Conservation (phyloP, 306 rosid genomes). For the Potentilla sterilis region DNA sequence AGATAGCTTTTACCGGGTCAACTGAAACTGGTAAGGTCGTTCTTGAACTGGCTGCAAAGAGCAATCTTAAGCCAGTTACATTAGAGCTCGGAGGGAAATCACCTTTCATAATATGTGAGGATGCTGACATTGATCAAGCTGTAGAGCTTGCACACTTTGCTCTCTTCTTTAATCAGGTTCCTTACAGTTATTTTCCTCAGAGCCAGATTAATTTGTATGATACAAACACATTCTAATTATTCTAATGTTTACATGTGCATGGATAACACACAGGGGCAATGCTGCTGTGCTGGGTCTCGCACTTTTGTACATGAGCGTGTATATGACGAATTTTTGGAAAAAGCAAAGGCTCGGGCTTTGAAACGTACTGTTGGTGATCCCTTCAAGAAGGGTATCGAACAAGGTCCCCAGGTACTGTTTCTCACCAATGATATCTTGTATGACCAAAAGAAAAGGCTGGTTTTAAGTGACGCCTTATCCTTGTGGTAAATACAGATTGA, state of each 20-base stretch:
- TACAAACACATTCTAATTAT: background rate
- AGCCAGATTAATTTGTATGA: background rate
- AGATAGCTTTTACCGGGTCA: constrained; percentile 93
- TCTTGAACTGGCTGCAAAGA: constrained; percentile 73
- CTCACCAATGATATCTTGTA: background rate
- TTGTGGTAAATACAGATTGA: constrained; percentile 56
- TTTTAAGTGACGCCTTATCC: constrained; percentile 13
- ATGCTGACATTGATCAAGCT: constrained; percentile 76
- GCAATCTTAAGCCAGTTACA: constrained; percentile 89
- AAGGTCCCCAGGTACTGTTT: constrained; percentile 86
- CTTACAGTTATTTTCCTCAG: constrained; percentile 11
- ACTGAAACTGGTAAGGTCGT: constrained; percentile 70
- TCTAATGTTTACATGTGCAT: background rate
- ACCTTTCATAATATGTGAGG: constrained; percentile 83
- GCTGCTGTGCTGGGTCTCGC: constrained; percentile 96
- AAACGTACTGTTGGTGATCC: constrained; percentile 90
- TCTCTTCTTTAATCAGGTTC: constrained; percentile 87
- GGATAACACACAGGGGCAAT: constrained; percentile 67
- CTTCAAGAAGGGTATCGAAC: constrained; percentile 85
- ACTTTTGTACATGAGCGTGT: constrained; percentile 82
- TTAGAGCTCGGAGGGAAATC: constrained; percentile 97
- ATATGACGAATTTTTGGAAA: constrained; percentile 89
- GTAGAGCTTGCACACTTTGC: constrained; percentile 93
- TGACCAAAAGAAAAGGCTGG: background rate
- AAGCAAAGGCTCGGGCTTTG: constrained; percentile 74